Evolutionary conservation across 345 rosid genomes (phyloP).

Genomic region (Populus ilicifolia): DNA sequence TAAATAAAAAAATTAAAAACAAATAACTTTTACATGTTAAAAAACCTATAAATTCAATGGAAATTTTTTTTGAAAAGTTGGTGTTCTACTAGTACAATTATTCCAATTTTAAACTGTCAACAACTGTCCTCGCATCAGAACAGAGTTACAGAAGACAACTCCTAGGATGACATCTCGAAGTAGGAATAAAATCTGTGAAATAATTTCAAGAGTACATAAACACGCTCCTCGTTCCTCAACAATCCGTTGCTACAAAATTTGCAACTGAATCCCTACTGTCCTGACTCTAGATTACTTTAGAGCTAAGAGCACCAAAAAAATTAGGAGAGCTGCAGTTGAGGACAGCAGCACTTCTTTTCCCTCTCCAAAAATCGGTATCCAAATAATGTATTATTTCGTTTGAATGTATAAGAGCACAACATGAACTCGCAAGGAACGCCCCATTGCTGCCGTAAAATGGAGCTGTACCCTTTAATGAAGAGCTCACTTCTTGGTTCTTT

Average conservation of each 20-base stretch:
- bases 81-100: no score
- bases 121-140: no score
- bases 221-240: neutral
- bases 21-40: no score
- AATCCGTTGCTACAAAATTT: neutral
- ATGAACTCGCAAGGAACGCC: neutral
- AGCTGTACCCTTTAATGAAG: neutral
- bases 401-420: neutral
- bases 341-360: neutral
- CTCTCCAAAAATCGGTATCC: neutral
- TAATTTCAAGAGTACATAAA: neutral
- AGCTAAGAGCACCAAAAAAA: neutral
- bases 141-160: neutral
- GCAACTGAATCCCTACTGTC: neutral
- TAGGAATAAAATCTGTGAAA: neutral
- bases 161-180: neutral
- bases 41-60: no score
- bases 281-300: neutral
- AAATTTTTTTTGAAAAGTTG: no score
- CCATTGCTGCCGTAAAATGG: neutral
- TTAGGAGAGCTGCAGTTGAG: neutral
- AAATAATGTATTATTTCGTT: neutral
- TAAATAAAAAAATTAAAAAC: no score
- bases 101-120: no score
- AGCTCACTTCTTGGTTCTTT: constrained; percentile 15